Evolutionary conservation across 1,284 basidiomycete species (phyloP), one percentile per base, ranked within the genome.

Genomic region (Sparassis latifolia): DNA sequence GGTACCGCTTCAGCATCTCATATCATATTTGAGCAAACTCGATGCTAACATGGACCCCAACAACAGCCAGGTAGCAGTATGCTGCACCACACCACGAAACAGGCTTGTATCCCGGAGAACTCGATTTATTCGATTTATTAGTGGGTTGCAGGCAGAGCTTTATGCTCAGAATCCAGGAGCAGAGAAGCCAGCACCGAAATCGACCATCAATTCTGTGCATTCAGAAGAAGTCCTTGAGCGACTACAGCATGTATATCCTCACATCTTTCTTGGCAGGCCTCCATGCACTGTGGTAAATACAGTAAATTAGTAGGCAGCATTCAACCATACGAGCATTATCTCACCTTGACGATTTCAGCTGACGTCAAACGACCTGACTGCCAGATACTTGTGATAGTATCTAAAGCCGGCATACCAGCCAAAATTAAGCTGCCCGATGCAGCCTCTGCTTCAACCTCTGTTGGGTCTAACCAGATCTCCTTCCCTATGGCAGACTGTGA

Each of bases 321-420:
- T 20, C 20, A 20, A 20, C 20, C 20, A 20, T 20, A 20, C 20
- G 20, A 20, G 20, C 20, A 20, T 20, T 20, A 20, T 20, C 79
- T 63, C 55, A 86, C 90, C 62, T 72, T 67, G 28, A 84, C 62
- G n/a, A 74, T 67, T 47, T 82, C 69, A 2, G 67, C 65, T 2
- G 76, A 62, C 4, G 69, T 67, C 67, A 87, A 75, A 51, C 75
- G 73, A 9, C 94, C 93, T 5, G 79, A 79, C 61, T 94, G 81
- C 83, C 86, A 88, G 28, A 95, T 55, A 61, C 79, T 89, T 2
- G 93, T 95, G 9, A 95, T 71, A 7, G 79, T 86, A n/a, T 80
- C 84, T n/a, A 98, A 73, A 0, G 95, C 94, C 45, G 96, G 95
- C 75, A 98, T 84, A 53, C 84, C 89, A 1, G 92, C 83, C 31